Percentiles rank a stretch among this genome's conserved stretches.
Conservation (phyloP, 2,329 filamentous ascomycete species). For the Thielaviopsis cerberus region DNA sequence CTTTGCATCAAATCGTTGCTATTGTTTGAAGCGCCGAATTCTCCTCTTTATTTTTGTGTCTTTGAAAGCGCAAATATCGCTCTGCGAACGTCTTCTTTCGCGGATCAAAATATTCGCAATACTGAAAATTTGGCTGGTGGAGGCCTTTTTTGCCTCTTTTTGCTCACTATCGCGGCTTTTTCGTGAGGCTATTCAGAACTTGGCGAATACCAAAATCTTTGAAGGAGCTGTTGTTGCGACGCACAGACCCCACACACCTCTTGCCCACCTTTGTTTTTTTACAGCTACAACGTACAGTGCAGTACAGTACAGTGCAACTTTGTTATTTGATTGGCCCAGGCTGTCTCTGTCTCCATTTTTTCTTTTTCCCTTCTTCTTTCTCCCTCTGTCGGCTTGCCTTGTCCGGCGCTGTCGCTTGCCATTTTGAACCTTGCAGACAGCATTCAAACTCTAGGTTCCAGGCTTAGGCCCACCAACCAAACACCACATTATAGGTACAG, state of each 20-base stretch:
- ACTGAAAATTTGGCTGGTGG: neutral
- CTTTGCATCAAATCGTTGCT: neutral
- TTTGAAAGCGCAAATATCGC: neutral
- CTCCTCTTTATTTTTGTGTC: neutral
- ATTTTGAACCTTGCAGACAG: neutral
- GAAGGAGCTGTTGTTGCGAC: conserved; percentile 12
- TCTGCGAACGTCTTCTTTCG: neutral
- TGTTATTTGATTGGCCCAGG: conserved; percentile 7
- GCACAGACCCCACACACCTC: conserved; percentile 9
- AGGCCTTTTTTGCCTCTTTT: neutral
- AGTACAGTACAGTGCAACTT: neutral
- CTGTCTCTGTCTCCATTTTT: neutral
- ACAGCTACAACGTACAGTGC: neutral
- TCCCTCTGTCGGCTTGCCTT: neutral
- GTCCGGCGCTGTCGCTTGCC: neutral
- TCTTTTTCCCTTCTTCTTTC: neutral
- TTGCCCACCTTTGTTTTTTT: conserved; percentile 7
- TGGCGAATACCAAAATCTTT: conserved; percentile 2
- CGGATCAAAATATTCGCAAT: neutral
- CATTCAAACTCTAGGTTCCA: neutral
- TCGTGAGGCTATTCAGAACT: conserved; percentile 7
- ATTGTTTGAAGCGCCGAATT: conserved; percentile 6
- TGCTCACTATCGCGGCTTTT: neutral
- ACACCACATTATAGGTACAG: too few relatives aligned
- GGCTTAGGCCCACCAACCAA: neutral